Evolutionary conservation across 441 rosid genomes (phyloP).

Genomic region (Biscutella auriculata): DNA sequence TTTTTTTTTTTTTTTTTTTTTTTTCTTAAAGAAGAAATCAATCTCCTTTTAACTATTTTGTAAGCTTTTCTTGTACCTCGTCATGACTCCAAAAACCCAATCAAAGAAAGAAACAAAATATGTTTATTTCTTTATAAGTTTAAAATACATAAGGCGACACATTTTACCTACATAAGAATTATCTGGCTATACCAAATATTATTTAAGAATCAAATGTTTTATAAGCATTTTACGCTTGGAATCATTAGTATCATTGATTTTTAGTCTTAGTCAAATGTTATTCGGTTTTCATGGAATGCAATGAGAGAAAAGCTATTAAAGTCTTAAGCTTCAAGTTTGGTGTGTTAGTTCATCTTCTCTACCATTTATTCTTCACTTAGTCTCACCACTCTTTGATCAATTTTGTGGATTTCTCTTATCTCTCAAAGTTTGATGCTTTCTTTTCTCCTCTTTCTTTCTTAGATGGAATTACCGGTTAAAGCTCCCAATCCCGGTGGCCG

Average conservation of each 20-base stretch:
- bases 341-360: conserved; percentile 72
- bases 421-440: conserved; percentile 12
- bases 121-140: background rate
- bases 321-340: conserved; percentile 38
- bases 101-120: background rate
- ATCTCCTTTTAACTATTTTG: too few species aligned
- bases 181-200: background rate
- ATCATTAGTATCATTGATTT: background rate
- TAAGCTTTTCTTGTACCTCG: conserved; percentile 1
- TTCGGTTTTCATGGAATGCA: conserved; percentile 13
- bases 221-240: background rate
- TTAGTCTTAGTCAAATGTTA: conserved; percentile 3
- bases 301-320: conserved; percentile 5
- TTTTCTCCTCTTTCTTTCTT: conserved; percentile 7
- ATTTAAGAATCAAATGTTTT: background rate
- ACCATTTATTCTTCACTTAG: conserved; percentile 20
- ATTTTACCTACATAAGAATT: background rate
- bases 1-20: too few species aligned
- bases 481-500: conserved; percentile 29
- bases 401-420: conserved; percentile 11
- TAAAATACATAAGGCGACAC: background rate
- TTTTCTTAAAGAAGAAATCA: background rate
- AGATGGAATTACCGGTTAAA: conserved; percentile 60
- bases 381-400: conserved; percentile 16
- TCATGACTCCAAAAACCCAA: background rate